Evolutionary conservation across 768 basidiomycete genomes (phyloP).

Genomic region (Lyophyllum atratum): DNA sequence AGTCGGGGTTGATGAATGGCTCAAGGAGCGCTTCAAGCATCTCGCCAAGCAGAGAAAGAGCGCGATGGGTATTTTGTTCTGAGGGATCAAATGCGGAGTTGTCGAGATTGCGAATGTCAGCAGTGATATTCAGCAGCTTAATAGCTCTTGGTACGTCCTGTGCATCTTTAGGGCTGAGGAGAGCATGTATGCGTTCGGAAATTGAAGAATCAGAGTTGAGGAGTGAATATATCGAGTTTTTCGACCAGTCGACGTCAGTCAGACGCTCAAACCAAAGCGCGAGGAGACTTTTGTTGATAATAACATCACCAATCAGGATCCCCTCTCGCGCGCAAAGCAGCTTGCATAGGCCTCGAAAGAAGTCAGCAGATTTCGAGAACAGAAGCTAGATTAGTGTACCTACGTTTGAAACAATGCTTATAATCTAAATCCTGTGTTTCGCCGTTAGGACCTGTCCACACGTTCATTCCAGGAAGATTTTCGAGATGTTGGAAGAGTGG

Average conservation of each 20-base stretch:
- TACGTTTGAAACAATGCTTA: constrained; percentile 20
- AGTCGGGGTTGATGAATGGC: constrained; percentile 22
- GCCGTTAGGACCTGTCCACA: constrained; percentile 12
- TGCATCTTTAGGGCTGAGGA: constrained; percentile 29
- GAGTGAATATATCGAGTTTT: constrained; percentile 11
- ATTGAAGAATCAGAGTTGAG: constrained; percentile 20
- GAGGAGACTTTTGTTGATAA: constrained; percentile 23
- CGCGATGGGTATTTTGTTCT: constrained; percentile 15
- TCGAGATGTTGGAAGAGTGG: constrained; percentile 14
- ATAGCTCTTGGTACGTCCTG: constrained; percentile 35
- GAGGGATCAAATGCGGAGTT: constrained; percentile 12
- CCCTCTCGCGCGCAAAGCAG: constrained; percentile 21
- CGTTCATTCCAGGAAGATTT: constrained; percentile 16
- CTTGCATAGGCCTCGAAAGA: constrained; percentile 24
- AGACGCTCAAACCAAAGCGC: constrained; percentile 19
- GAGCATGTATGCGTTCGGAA: constrained; percentile 12
- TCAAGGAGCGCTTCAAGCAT: constrained; percentile 26
- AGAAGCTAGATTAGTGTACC: constrained; percentile 7
- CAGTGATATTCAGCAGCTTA: constrained; percentile 21
- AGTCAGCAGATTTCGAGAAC: constrained; percentile 3
- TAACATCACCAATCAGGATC: constrained; percentile 11
- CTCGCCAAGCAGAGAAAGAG: constrained; percentile 28
- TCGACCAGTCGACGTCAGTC: constrained; percentile 26
- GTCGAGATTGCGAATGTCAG: constrained; percentile 19
- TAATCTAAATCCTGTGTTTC: constrained; percentile 23